Conservation (phyloP, 495 filamentous ascomycete species). For the Hypomontagnella submonticulosa region DNA sequence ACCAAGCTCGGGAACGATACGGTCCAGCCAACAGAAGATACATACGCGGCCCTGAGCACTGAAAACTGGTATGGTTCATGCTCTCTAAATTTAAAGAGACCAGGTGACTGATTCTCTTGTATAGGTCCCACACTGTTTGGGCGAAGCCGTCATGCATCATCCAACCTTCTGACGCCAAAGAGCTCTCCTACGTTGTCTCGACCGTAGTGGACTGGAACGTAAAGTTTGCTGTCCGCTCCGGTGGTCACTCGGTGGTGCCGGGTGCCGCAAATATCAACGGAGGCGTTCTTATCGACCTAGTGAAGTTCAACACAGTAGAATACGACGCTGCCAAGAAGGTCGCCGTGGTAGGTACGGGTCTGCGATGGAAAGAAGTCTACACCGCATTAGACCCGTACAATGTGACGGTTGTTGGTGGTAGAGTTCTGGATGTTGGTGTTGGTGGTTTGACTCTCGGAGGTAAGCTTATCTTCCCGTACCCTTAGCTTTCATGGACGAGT, state of each 20-base stretch:
- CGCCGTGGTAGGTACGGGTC: slow-evolving; percentile 59
- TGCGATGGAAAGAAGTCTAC: slow-evolving; percentile 62
- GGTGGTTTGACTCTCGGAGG: slow-evolving; percentile 56
- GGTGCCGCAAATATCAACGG: slow-evolving; percentile 62
- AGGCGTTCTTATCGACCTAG: slow-evolving; percentile 64
- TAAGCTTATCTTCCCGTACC: slow-evolving; percentile 4
- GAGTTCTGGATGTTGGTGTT: slow-evolving; percentile 57
- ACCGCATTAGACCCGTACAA: slow-evolving; percentile 54
- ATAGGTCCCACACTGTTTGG: slow-evolving; percentile 47
- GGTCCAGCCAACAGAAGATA: slow-evolving; percentile 19
- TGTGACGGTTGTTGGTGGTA: slow-evolving; percentile 61
- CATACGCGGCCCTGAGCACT: slow-evolving; percentile 30
- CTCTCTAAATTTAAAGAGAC: not conserved
- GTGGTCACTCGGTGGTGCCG: slow-evolving; percentile 60
- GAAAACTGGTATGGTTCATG: slow-evolving; percentile 33
- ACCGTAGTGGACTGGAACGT: slow-evolving; percentile 46
- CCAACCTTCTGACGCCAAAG: slow-evolving; percentile 49
- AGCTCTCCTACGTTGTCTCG: slow-evolving; percentile 45
- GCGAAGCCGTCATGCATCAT: slow-evolving; percentile 58
- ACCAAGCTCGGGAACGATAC: slow-evolving; percentile 21
- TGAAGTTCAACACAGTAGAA: slow-evolving; percentile 54
- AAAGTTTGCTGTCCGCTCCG: slow-evolving; percentile 60
- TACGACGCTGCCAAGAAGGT: slow-evolving; percentile 56
- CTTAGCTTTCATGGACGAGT: slow-evolving; percentile 17
- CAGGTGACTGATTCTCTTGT: slow-evolving; percentile 4